Conservation (phyloP, 352 stramenopile species). For the Phytopythium sindhum region DNA sequence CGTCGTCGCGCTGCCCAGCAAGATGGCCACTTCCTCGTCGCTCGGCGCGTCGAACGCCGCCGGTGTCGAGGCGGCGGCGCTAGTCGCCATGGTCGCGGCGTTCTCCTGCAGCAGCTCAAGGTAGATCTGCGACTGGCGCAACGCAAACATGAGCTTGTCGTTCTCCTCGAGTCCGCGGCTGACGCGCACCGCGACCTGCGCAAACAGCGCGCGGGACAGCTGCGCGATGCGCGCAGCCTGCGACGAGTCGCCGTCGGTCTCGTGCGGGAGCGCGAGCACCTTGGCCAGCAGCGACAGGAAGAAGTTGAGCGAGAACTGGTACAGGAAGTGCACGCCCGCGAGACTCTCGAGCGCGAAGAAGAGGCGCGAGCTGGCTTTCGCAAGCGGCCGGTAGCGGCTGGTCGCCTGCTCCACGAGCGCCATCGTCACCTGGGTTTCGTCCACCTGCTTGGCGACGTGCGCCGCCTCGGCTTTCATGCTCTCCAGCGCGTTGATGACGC, state of each 20-base stretch:
- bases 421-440: slow-evolving; percentile 82
- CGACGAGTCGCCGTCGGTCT: slow-evolving; percentile 8
- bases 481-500: slow-evolving; percentile 98
- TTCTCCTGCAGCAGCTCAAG: slow-evolving; percentile 71
- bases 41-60: slow-evolving; percentile 52
- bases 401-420: slow-evolving; percentile 87
- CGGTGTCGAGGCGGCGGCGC: slow-evolving; percentile 19
- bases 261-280: slow-evolving; percentile 70
- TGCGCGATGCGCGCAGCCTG: slow-evolving; percentile 45
- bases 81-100: slow-evolving; percentile 26
- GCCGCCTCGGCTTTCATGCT: slow-evolving; percentile 97
- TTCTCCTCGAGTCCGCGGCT: slow-evolving; percentile 93
- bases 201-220: slow-evolving; percentile 88
- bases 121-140: slow-evolving; percentile 94
- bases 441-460: slow-evolving; percentile 92
- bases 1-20: slow-evolving; percentile 53
- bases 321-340: slow-evolving; percentile 96
- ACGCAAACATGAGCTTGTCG: slow-evolving; percentile 98
- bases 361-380: slow-evolving; percentile 79
- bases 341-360: slow-evolving; percentile 95
- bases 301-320: slow-evolving; percentile 98
- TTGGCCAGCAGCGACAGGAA: slow-evolving; percentile 95
- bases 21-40: slow-evolving; percentile 69
- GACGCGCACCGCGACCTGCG: slow-evolving; percentile 90
- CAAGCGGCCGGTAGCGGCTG: slow-evolving; percentile 94